A percentile compares a stretch with the other conserved stretches of the same genome.
Evolutionary conservation across 2,329 filamentous ascomycete species (phyloP).

Genomic region (Neobulgaria alba): DNA sequence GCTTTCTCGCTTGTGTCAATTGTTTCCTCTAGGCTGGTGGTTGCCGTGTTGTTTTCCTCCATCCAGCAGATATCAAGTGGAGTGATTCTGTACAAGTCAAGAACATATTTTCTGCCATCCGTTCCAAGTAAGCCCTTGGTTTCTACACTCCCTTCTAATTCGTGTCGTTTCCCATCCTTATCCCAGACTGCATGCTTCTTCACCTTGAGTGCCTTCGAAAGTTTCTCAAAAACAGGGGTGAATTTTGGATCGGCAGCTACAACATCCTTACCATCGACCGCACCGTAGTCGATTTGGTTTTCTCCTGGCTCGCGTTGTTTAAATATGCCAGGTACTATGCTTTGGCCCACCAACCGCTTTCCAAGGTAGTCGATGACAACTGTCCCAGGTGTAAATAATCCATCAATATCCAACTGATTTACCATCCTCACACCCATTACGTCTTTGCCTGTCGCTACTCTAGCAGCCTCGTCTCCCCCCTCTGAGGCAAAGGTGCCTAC

Average conservation of each 20-base stretch:
- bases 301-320: conserved; percentile 96
- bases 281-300: conserved; percentile 98
- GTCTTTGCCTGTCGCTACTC: conserved; percentile 94
- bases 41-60: conserved; percentile 58
- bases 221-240: conserved; percentile 72
- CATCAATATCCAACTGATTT: conserved; percentile 93
- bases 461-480: conserved; percentile 90
- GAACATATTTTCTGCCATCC: conserved; percentile 93
- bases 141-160: conserved; percentile 91
- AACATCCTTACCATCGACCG: conserved; percentile 92
- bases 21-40: conserved; percentile 28
- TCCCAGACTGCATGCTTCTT: conserved; percentile 98
- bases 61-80: conserved; percentile 87
- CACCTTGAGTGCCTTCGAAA: conserved; percentile 82
- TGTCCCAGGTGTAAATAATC: conserved; percentile 89
- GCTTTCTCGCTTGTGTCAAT: conserved; percentile 20
- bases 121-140: conserved; percentile 97
- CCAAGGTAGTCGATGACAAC: conserved; percentile 95
- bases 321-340: conserved; percentile 97
- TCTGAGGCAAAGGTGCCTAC: conserved; percentile 95
- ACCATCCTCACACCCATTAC: conserved; percentile 89
- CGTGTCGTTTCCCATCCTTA: conserved; percentile 83
- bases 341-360: conserved; percentile 94
- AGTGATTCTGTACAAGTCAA: conserved; percentile 91
- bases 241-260: conserved; percentile 88